Percentiles rank a stretch among this genome's conserved stretches.
Conservation (phyloP, 1,284 basidiomycete genomes). For the Coniophora puteana region DNA sequence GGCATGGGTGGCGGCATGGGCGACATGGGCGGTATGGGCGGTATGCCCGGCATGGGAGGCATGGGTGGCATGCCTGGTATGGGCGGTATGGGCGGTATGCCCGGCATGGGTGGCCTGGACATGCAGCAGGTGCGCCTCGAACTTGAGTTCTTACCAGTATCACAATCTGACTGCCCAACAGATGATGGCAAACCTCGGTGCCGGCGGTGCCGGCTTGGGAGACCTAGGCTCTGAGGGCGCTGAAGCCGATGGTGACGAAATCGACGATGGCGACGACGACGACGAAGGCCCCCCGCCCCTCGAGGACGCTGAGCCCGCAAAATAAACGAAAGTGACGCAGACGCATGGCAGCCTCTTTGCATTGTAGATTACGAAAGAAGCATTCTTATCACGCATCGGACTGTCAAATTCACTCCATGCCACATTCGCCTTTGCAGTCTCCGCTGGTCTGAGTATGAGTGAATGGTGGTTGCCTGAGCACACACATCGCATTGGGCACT, state of each 20-base stretch:
- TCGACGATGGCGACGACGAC: slow-evolving; percentile 44
- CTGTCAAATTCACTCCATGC: no score
- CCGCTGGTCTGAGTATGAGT: no score
- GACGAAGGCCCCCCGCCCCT: slow-evolving; percentile 76
- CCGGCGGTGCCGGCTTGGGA: slow-evolving; percentile 33
- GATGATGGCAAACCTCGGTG: slow-evolving; percentile 68
- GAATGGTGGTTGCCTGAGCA: no score
- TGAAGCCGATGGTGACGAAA: slow-evolving; percentile 34
- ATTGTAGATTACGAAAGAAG: no score
- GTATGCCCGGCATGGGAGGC: slow-evolving; percentile 42
- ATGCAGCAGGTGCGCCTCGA: slow-evolving; percentile 50
- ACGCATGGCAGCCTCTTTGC: no score
- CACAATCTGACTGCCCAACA: slow-evolving; percentile 23
- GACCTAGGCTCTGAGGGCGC: slow-evolving; percentile 29
- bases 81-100: slow-evolving; percentile 46
- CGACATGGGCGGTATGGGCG: slow-evolving; percentile 43
- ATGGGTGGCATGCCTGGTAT: slow-evolving; percentile 44
- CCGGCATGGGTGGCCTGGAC: slow-evolving; percentile 46
- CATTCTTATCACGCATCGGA: no score
- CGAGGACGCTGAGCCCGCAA: slow-evolving; percentile 54
- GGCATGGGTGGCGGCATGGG: slow-evolving; percentile 46
- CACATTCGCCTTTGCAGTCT: no score
- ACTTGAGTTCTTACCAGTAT: neutral
- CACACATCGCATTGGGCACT: no score
- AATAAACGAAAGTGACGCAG: no score